phyloP scores from a whole-genome alignment of 1,284 basidiomycete genomes.

The Malassezia sp. region DNA sequence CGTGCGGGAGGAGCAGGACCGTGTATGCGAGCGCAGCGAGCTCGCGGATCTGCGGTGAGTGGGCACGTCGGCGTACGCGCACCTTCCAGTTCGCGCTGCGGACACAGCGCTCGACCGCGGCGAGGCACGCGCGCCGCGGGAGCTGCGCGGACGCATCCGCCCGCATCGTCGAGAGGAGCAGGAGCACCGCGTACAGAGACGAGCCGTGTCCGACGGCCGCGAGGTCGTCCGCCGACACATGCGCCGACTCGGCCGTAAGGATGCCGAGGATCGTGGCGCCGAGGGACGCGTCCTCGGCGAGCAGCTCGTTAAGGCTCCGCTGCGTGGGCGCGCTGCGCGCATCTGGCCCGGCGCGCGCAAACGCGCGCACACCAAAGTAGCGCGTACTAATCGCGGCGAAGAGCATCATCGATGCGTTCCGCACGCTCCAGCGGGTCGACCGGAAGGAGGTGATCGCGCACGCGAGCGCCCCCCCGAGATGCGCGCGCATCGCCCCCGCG shows the following conservation, averaged over 20 bases:
- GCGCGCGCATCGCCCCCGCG: slow-evolving; percentile 21
- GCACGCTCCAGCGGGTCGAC: slow-evolving; percentile 44
- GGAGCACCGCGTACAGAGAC: slow-evolving; percentile 30
- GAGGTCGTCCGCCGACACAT: neutral
- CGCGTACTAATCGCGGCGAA: slow-evolving; percentile 42
- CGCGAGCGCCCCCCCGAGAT: slow-evolving; percentile 37
- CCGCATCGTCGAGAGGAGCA: slow-evolving; percentile 32
- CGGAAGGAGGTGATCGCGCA: slow-evolving; percentile 42
- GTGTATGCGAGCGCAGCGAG: slow-evolving; percentile 23
- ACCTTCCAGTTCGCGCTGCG: slow-evolving; percentile 28
- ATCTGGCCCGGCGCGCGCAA: neutral
- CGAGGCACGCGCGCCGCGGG: slow-evolving; percentile 12
- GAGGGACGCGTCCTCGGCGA: slow-evolving; percentile 16
- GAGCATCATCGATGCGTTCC: slow-evolving; percentile 47
- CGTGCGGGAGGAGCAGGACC: slow-evolving; percentile 16
- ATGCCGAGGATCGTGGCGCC: neutral
- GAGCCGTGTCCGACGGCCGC: slow-evolving; percentile 16
- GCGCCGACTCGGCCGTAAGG: neutral
- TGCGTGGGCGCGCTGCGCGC: neutral
- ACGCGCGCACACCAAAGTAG: slow-evolving; percentile 23
- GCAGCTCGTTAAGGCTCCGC: slow-evolving; percentile 5
- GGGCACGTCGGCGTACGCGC: too few relatives aligned
- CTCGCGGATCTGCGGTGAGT: slow-evolving; percentile 29
- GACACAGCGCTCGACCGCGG: slow-evolving; percentile 20
- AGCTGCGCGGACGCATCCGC: slow-evolving; percentile 7